These are phyloP conservation scores for Kwoniella sp. DNA, from an alignment of 768 basidiomycete genomes.

Conservation along the genomic window DNA sequence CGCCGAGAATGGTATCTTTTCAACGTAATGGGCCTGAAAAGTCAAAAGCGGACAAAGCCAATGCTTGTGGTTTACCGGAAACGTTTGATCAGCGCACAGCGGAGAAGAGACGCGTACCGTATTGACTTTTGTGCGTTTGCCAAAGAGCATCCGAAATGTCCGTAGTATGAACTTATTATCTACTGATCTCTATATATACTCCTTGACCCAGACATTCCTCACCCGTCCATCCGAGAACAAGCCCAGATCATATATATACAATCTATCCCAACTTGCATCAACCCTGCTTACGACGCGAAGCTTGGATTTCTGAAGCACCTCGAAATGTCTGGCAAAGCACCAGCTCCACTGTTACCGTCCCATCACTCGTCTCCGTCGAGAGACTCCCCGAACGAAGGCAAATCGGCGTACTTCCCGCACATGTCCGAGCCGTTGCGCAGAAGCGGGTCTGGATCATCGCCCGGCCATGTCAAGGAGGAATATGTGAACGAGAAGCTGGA, in stretches of 20 bases:
- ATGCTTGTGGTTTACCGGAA: too few relatives aligned
- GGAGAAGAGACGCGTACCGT: neutral
- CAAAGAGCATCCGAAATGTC: too few relatives aligned
- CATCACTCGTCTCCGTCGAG: constrained; percentile 9
- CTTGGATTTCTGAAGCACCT: neutral
- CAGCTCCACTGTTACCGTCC: constrained; percentile 11
- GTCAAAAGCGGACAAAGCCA: neutral
- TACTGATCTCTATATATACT: too few relatives aligned
- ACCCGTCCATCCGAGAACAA: too few relatives aligned
- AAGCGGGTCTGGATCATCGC: constrained; percentile 7
- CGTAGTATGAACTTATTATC: too few relatives aligned
- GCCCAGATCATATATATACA: too few relatives aligned
- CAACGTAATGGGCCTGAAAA: neutral
- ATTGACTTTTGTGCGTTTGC: too few relatives aligned
- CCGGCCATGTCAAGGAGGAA: neutral
- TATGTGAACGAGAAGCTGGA: constrained; percentile 9
- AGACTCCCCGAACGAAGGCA: constrained; percentile 1
- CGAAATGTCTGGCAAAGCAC: constrained; percentile 10
- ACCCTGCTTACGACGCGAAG: too few relatives aligned
- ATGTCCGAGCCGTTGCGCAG: constrained; percentile 11
- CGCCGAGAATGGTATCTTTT: constrained; percentile 1
- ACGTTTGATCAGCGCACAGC: too few relatives aligned
- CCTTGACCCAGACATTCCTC: too few relatives aligned
- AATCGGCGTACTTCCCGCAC: constrained; percentile 1
- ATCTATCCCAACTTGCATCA: too few relatives aligned